Evolutionary conservation across 331 rosid species (phyloP).

Genomic region (Malus hybrid): DNA sequence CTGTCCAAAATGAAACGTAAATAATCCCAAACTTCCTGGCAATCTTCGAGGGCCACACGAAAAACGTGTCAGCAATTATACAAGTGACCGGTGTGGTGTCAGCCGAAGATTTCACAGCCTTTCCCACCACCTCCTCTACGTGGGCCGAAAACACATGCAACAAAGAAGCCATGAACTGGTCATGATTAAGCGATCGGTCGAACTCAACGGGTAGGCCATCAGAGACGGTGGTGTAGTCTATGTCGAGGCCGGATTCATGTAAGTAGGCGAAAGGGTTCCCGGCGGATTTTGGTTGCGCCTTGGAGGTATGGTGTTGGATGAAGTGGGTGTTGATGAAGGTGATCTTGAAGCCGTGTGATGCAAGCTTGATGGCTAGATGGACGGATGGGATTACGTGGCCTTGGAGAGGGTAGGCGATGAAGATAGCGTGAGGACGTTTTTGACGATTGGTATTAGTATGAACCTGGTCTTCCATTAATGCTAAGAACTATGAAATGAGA

Average conservation of each 20-base stretch:
- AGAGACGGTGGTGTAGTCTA: slow-evolving; percentile 38
- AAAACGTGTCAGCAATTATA: slow-evolving; percentile 50
- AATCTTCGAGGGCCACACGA: slow-evolving; percentile 43
- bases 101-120: slow-evolving; percentile 4
- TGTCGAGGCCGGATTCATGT: slow-evolving; percentile 29
- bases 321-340: slow-evolving; percentile 49
- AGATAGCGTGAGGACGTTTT: slow-evolving; percentile 42
- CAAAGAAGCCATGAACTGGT: slow-evolving; percentile 38
- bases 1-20: slow-evolving; percentile 49
- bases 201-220: slow-evolving; percentile 44
- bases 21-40: slow-evolving; percentile 34
- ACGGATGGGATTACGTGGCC: slow-evolving; percentile 59
- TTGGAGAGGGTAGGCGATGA: slow-evolving; percentile 54
- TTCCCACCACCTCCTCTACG: slow-evolving; percentile 29
- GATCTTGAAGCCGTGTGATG: slow-evolving; percentile 43
- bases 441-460: background rate
- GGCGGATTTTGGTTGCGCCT: slow-evolving; percentile 5
- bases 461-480: background rate
- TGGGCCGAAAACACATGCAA: slow-evolving; percentile 35
- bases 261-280: slow-evolving; percentile 24
- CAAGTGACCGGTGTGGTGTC: slow-evolving; percentile 19
- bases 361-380: slow-evolving; percentile 51
- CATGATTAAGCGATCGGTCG: slow-evolving; percentile 50
- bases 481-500: background rate
- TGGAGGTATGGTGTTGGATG: slow-evolving; percentile 39